These are phyloP conservation scores for Cercospora sp. DNA, from an alignment of 2,329 filamentous ascomycete species.

Conservation along the genomic window DNA sequence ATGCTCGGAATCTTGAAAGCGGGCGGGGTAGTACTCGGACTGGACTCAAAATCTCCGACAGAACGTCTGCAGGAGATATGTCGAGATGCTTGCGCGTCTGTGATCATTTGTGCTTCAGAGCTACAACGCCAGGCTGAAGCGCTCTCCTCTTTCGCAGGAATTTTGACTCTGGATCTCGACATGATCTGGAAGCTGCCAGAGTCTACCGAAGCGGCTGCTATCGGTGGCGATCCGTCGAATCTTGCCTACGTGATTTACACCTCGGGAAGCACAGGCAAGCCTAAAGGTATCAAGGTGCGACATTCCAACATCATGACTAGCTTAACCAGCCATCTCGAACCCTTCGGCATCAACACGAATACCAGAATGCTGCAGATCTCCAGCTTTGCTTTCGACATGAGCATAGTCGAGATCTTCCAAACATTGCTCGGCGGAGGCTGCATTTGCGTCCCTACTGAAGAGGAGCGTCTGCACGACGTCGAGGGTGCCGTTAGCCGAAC, in stretches of 20 bases:
- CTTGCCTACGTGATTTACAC: constrained; percentile 15
- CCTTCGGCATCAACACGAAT: not conserved
- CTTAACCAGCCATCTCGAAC: not conserved
- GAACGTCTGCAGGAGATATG: not conserved
- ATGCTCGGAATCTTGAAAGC: not conserved
- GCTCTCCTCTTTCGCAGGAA: not conserved
- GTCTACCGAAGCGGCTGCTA: not conserved
- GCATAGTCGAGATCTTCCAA: constrained; percentile 8
- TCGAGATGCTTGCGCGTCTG: not conserved
- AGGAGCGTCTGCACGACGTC: not conserved
- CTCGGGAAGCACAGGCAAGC: constrained; percentile 17
- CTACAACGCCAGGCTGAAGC: not conserved
- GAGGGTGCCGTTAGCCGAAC: not conserved
- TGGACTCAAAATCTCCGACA: not conserved
- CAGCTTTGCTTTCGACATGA: constrained; percentile 25
- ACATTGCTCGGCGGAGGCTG: constrained; percentile 22
- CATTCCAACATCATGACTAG: constrained; percentile 4
- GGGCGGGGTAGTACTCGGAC: not conserved
- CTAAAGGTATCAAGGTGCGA: constrained; percentile 14
- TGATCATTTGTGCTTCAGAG: not conserved
- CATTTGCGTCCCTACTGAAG: constrained; percentile 31
- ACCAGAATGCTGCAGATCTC: constrained; percentile 19
- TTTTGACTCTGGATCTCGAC: not conserved
- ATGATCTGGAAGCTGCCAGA: not conserved
- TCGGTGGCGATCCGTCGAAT: not conserved